Evolutionary conservation across 1,139 yeast species (phyloP).

Genomic region (Blastobotrys apis): DNA sequence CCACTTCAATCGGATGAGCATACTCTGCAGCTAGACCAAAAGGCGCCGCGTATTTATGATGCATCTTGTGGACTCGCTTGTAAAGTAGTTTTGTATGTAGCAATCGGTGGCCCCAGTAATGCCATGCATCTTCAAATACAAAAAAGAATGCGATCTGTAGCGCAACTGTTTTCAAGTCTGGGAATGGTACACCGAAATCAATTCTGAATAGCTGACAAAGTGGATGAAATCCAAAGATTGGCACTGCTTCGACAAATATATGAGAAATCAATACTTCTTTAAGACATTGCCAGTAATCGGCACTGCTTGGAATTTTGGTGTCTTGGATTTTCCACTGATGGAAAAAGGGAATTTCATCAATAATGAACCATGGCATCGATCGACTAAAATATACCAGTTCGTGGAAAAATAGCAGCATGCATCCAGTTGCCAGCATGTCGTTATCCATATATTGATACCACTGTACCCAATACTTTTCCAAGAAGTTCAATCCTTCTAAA

Average conservation of each 20-base stretch:
- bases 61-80: conserved; percentile 90
- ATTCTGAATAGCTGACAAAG: conserved; percentile 76
- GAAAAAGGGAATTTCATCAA: conserved; percentile 74
- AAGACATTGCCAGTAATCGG: conserved; percentile 90
- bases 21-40: conserved; percentile 95
- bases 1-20: conserved; percentile 92
- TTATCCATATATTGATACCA: conserved; percentile 75
- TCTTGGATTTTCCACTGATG: conserved; percentile 78
- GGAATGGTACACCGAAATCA: conserved; percentile 79
- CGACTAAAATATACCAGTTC: conserved; percentile 83
- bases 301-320: conserved; percentile 64
- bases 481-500: conserved; percentile 17
- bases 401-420: conserved; percentile 68
- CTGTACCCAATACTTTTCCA: conserved; percentile 78
- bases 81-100: conserved; percentile 83
- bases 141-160: conserved; percentile 71
- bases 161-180: conserved; percentile 63
- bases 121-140: conserved; percentile 90
- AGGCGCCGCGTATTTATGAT: conserved; percentile 95
- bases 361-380: conserved; percentile 80
- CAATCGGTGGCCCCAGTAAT: conserved; percentile 87
- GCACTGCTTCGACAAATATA: conserved; percentile 86
- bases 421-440: conserved; percentile 80
- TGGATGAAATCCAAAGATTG: conserved; percentile 96
- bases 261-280: conserved; percentile 80